Conservation (phyloP, 768 basidiomycete genomes). For the Rhodotorula taiwanensis region DNA sequence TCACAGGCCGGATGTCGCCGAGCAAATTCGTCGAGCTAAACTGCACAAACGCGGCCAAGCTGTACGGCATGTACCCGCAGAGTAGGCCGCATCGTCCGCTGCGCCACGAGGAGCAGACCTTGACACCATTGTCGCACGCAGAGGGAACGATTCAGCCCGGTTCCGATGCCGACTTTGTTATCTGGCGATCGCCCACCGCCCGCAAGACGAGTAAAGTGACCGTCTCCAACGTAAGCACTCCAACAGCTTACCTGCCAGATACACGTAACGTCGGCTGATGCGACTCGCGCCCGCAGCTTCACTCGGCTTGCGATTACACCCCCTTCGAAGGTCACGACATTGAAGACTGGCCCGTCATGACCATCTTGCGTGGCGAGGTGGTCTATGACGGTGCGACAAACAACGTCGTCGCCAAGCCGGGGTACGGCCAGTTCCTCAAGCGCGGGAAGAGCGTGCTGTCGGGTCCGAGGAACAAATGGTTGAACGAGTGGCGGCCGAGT, state of each 20-base stretch:
- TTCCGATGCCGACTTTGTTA: constrained; percentile 44
- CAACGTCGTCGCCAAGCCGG: constrained; percentile 8
- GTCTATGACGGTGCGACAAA: constrained; percentile 31
- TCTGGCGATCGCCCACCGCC: constrained; percentile 40
- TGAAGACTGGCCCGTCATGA: constrained; percentile 45
- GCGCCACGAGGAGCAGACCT: too few species aligned
- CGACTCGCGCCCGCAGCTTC: constrained; percentile 4
- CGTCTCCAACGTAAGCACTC: constrained; percentile 40
- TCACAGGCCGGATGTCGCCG: constrained; percentile 40
- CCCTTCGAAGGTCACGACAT: constrained; percentile 46
- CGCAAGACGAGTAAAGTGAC: constrained; percentile 33
- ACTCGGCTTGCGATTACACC: constrained; percentile 43
- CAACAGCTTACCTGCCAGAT: background rate
- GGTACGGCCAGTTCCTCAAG: constrained; percentile 29
- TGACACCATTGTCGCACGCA: background rate
- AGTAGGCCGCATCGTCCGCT: too few species aligned
- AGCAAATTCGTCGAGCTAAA: constrained; percentile 46
- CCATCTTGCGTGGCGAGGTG: constrained; percentile 35
- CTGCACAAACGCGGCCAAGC: constrained; percentile 45
- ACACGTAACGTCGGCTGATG: background rate
- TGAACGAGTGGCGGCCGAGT: constrained; percentile 32
- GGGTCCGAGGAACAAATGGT: constrained; percentile 28
- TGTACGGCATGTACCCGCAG: constrained; percentile 44
- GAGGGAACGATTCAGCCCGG: constrained; percentile 45
- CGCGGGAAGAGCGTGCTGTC: constrained; percentile 27